Evolutionary conservation across 768 basidiomycete genomes (phyloP).

Genomic region (Cytidiella melzeri): DNA sequence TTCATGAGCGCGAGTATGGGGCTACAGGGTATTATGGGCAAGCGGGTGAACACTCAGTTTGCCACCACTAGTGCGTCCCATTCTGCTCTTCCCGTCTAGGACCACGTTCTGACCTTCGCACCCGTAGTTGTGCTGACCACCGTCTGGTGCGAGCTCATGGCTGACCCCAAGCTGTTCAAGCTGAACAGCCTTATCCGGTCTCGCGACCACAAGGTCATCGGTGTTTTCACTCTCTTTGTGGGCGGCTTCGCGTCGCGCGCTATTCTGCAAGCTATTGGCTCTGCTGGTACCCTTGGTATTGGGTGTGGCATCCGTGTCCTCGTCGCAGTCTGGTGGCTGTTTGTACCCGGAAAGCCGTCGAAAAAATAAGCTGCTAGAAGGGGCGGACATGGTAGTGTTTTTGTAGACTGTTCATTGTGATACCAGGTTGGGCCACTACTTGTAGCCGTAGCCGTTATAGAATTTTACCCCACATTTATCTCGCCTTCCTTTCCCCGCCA

Average conservation of each 20-base stretch:
- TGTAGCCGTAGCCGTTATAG: slow-evolving; percentile 2
- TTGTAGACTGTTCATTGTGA: not conserved
- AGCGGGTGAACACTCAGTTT: slow-evolving; percentile 74
- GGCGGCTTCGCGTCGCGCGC: slow-evolving; percentile 68
- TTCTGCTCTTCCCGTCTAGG: not conserved
- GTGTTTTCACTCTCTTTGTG: slow-evolving; percentile 60
- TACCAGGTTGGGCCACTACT: slow-evolving; percentile 5
- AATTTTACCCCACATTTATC: not conserved
- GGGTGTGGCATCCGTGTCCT: slow-evolving; percentile 57
- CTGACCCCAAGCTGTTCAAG: slow-evolving; percentile 70
- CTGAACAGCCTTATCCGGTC: slow-evolving; percentile 43
- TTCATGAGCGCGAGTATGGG: slow-evolving; percentile 80
- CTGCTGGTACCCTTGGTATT: slow-evolving; percentile 60
- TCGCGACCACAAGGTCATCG: slow-evolving; percentile 69
- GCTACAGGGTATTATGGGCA: slow-evolving; percentile 81
- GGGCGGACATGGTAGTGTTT: too few relatives aligned
- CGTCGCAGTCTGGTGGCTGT: slow-evolving; percentile 59
- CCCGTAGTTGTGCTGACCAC: slow-evolving; percentile 77
- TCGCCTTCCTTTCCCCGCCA: too few relatives aligned
- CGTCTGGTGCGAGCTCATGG: slow-evolving; percentile 84
- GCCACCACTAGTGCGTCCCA: slow-evolving; percentile 59
- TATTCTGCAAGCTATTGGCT: slow-evolving; percentile 52
- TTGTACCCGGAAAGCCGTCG: slow-evolving; percentile 42
- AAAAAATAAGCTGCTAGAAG: slow-evolving; percentile 7
- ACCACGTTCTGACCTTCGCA: not conserved